A percentile compares a stretch with the other conserved stretches of the same genome.
phyloP scores from a whole-genome alignment of 495 filamentous ascomycete genomes.

The Lasiosphaeria ovina region DNA sequence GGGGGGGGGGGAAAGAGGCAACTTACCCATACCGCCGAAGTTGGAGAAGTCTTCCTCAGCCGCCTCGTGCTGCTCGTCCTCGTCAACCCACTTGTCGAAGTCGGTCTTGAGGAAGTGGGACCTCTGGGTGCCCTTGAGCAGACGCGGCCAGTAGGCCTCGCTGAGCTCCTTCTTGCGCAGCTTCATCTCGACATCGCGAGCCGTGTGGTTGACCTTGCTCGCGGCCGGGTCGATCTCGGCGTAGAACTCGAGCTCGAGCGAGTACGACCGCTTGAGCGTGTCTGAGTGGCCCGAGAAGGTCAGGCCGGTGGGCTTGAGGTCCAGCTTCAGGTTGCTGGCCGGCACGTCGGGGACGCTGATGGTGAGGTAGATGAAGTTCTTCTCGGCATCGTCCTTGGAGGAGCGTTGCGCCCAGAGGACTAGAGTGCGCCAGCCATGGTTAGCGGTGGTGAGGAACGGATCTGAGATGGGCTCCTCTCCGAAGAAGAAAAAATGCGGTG shows the following conservation, averaged over 20 bases:
- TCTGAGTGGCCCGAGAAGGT: conserved; percentile 78
- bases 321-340: conserved; percentile 65
- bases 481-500: background rate
- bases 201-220: conserved; percentile 78
- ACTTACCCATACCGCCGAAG: conserved; percentile 58
- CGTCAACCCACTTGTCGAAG: conserved; percentile 99
- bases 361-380: conserved; percentile 91
- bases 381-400: conserved; percentile 68
- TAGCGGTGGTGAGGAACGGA: conserved; percentile 3
- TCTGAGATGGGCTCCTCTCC: background rate
- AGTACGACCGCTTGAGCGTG: conserved; percentile 77
- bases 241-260: conserved; percentile 84
- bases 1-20: conserved; percentile 7
- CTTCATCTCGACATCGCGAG: conserved; percentile 82
- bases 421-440: conserved; percentile 32
- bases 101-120: conserved; percentile 97
- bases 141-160: conserved; percentile 88
- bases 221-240: conserved; percentile 82
- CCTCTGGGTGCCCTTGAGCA: conserved; percentile 86
- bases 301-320: conserved; percentile 73
- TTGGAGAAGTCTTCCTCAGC: conserved; percentile 81
- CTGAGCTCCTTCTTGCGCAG: conserved; percentile 95
- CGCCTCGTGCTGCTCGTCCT: conserved; percentile 94
- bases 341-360: conserved; percentile 81
- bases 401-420: conserved; percentile 99